Percentiles rank a stretch among this genome's conserved stretches.
These are phyloP conservation scores for Aspergillus brunneoviolaceus DNA, from an alignment of 2,329 filamentous ascomycete genomes.

Conservation along the genomic window DNA sequence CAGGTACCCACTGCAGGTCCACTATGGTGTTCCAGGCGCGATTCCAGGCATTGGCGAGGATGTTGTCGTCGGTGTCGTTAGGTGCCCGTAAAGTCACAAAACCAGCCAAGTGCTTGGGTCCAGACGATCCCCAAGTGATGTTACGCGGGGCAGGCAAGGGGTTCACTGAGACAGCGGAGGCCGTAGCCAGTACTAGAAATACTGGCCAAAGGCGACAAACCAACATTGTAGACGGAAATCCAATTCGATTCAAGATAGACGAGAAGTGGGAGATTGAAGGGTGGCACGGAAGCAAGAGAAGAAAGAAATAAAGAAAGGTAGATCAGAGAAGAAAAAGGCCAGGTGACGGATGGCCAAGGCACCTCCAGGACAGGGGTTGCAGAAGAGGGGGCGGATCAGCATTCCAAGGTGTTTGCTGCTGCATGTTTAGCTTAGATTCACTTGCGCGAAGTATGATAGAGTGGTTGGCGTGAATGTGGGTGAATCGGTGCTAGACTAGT, in stretches of 20 bases:
- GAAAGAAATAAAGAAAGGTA: background rate
- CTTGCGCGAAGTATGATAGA: background rate
- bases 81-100: slow-evolving; percentile 41
- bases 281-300: slow-evolving; percentile 1
- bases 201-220: slow-evolving; percentile 26
- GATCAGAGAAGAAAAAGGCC: background rate
- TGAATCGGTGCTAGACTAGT: background rate
- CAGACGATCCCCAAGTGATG: slow-evolving; percentile 55
- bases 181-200: slow-evolving; percentile 37
- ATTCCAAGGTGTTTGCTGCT: background rate
- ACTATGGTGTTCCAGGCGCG: slow-evolving; percentile 51
- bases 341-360: background rate
- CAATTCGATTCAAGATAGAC: background rate
- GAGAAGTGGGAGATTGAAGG: background rate
- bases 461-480: background rate
- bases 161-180: slow-evolving; percentile 52
- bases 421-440: background rate
- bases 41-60: slow-evolving; percentile 51
- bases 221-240: slow-evolving; percentile 23
- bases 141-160: slow-evolving; percentile 55
- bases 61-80: slow-evolving; percentile 25
- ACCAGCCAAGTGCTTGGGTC: slow-evolving; percentile 46
- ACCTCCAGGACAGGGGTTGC: background rate
- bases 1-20: slow-evolving; percentile 55
- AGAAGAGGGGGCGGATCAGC: background rate